Evolutionary conservation across 1,139 yeast genomes (phyloP), one percentile per base, ranked within the genome.

Genomic region (Yamadazyma conglobata): DNA sequence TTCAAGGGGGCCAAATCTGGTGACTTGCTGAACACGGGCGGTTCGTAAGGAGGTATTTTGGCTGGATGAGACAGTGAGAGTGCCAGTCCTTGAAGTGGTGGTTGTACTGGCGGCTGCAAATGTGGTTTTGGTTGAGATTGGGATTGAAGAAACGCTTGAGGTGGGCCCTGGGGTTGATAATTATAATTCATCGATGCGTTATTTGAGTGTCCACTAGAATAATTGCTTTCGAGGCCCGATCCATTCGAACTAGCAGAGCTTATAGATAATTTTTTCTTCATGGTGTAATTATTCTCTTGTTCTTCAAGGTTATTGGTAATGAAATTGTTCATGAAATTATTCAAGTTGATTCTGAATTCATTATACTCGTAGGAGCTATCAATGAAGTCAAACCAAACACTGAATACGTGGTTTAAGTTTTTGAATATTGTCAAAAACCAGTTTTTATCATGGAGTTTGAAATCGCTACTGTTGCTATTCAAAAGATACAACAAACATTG

Each of bases 401-500:
- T 49, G 24, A 52, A 50, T 9, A 54, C 42, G 6, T 31, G 25
- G 17, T 46, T 50, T 19, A 54, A 28, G 13, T 31, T 39, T 15
- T 39, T 37, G 25, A 46, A 39, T 9, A 47, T 37, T 9, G 26
- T 33, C 27, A 32, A 29, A 18, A 33, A 33, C 46, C 42, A 47
- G 22, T 27, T 27, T 2, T 9, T 10, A 21, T 31, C 39, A 17
- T 30, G 33, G 14, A 32, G 25, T 15, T 36, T 35, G 23, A 44
- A 42, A n/a, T 40, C 31, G 9, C 28, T 28, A 18, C 38, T 39
- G 17, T 47, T 39, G 10, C 45, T 39, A 27, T 50, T 44, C 19
- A 58, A 44, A 25, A 58, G 37, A 30, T 48, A 58, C 8, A 58
- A 42, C 17, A 58, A 42, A 20, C 57, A 47, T 33, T 58, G 64